A percentile compares a stretch with the other conserved stretches of the same genome.
Evolutionary conservation across 2,329 filamentous ascomycete species (phyloP).

Genomic region (Botrytis cinerea): DNA sequence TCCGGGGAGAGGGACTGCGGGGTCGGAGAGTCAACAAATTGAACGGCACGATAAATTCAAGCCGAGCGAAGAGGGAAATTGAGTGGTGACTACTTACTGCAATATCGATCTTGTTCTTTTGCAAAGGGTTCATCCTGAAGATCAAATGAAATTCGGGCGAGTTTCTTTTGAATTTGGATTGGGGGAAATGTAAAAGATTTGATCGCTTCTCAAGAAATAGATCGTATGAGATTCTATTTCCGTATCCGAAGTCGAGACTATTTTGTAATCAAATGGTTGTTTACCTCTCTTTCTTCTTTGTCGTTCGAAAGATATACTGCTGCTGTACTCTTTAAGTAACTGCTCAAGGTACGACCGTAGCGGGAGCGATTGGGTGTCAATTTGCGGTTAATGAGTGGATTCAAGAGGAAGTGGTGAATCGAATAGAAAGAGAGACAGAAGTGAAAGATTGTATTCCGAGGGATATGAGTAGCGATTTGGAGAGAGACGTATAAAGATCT

Average conservation of each 20-base stretch:
- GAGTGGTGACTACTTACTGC: conserved; percentile 63
- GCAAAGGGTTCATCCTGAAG: conserved; percentile 83
- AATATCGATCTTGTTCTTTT: conserved; percentile 98
- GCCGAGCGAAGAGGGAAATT: background rate
- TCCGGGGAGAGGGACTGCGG: conserved; percentile 83
- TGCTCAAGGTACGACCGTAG: background rate
- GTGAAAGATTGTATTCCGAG: background rate
- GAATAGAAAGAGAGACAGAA: conserved; percentile 11
- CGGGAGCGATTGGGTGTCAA: conserved; percentile 6
- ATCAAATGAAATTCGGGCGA: conserved; percentile 8
- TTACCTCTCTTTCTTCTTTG: conserved; percentile 17
- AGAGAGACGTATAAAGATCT: conserved; percentile 1
- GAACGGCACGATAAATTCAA: conserved; percentile 7
- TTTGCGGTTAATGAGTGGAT: conserved; percentile 7
- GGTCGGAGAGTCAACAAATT: conserved; percentile 9
- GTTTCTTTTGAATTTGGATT: background rate
- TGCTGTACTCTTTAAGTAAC: conserved; percentile 11
- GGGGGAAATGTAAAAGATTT: background rate
- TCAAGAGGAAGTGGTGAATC: conserved; percentile 1
- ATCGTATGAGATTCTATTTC: background rate
- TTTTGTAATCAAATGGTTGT: conserved; percentile 7
- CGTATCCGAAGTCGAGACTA: conserved; percentile 2
- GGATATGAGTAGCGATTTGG: background rate
- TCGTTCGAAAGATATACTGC: background rate
- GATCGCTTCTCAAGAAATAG: background rate